A percentile compares a stretch with the other conserved stretches of the same genome.
These are phyloP conservation scores for Gastrodia elata DNA, from an alignment of 106 monocot species.

Conservation along the genomic window DNA sequence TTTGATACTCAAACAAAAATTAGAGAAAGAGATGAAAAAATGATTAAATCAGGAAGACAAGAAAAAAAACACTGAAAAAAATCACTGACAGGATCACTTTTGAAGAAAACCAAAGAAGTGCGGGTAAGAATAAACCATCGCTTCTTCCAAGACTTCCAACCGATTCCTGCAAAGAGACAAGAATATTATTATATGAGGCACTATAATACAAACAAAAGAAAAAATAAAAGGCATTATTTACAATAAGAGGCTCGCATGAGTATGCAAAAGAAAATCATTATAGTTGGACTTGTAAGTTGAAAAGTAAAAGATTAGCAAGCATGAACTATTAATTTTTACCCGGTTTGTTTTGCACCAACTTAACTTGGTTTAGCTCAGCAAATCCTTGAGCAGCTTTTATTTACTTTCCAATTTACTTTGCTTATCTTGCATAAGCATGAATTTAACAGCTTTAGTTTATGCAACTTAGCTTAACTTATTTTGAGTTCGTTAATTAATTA, in stretches of 20 bases:
- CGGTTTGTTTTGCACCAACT: no score
- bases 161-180: slow-evolving; percentile 59
- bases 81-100: slow-evolving; percentile 86
- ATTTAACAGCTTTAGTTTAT: no score
- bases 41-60: neutral
- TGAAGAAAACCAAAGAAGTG: slow-evolving; percentile 97
- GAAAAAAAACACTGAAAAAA: neutral
- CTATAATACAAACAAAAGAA: neutral
- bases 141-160: slow-evolving; percentile 99
- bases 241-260: neutral
- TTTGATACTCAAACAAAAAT: neutral
- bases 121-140: slow-evolving; percentile 99
- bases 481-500: no score
- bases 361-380: no score
- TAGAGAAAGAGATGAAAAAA: neutral
- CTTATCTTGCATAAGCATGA: no score
- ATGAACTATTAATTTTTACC: no score
- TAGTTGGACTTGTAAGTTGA: neutral
- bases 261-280: neutral
- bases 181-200: neutral
- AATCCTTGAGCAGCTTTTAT: no score
- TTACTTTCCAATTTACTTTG: no score
- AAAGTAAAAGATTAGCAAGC: neutral
- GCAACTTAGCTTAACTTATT: no score
- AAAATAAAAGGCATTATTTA: neutral